phyloP scores from a whole-genome alignment of 2,329 filamentous ascomycete species.

The Periglandula ipomoeae region DNA sequence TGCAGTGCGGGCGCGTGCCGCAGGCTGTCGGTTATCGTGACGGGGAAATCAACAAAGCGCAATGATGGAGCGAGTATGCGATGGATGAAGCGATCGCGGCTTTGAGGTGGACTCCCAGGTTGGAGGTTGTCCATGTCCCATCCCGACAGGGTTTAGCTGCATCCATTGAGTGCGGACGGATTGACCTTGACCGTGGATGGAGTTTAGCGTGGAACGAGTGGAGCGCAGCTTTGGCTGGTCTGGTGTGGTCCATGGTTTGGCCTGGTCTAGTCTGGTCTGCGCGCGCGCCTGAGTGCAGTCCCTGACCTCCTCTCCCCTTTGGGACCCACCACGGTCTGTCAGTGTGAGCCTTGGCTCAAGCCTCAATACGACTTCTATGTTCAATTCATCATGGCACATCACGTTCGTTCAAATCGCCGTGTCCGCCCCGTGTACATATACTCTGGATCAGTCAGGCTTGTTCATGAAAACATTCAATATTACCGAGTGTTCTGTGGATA shows the following conservation, averaged over 20 bases:
- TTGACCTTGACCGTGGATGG: background rate
- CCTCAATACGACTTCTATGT: too few relatives aligned
- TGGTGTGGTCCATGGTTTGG: too few relatives aligned
- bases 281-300: too few relatives aligned
- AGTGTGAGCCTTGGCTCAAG: too few relatives aligned
- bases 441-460: background rate
- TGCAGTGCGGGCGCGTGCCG: background rate
- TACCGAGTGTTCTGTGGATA: background rate
- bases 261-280: too few relatives aligned
- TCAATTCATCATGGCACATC: too few relatives aligned
- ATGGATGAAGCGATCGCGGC: constrained; percentile 4
- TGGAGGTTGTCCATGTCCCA: constrained; percentile 3
- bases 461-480: background rate
- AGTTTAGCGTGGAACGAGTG: background rate
- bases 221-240: background rate
- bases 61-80: background rate
- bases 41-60: background rate
- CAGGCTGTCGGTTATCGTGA: background rate
- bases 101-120: constrained; percentile 2
- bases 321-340: too few relatives aligned
- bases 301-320: too few relatives aligned
- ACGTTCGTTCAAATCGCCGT: too few relatives aligned
- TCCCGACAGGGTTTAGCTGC: constrained; percentile 10
- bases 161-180: constrained; percentile 2
- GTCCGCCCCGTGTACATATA: too few relatives aligned